phyloP scores from a whole-genome alignment of 2,329 filamentous ascomycete genomes.

The Nemania serpens region DNA sequence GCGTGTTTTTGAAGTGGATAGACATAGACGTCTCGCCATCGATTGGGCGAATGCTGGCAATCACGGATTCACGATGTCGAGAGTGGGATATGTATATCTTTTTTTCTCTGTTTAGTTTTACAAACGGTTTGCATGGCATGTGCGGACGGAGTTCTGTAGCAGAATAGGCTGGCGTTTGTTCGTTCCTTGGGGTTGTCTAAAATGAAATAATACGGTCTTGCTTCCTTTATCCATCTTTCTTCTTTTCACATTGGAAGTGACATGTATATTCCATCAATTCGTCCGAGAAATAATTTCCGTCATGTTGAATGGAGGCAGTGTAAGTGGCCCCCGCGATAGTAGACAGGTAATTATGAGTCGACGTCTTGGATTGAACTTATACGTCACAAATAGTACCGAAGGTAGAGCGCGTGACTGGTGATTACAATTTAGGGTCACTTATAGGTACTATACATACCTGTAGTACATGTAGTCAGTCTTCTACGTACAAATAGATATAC shows the following conservation, averaged over 20 bases:
- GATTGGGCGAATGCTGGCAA: not conserved
- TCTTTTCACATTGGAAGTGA: constrained; percentile 3
- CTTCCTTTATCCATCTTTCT: not conserved
- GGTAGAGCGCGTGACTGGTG: too few species aligned
- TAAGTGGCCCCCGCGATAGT: too few species aligned
- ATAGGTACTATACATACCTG: too few species aligned
- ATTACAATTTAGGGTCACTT: too few species aligned
- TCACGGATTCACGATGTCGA: not conserved
- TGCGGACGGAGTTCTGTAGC: constrained; percentile 28
- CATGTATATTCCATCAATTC: not conserved
- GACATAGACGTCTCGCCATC: not conserved
- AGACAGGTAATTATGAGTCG: too few species aligned
- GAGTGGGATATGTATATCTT: not conserved
- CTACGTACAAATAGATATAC: too few species aligned
- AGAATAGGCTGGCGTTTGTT: constrained; percentile 22
- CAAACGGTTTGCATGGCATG: constrained; percentile 21
- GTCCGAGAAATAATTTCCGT: too few species aligned
- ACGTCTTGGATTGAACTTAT: too few species aligned
- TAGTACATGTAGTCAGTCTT: too few species aligned
- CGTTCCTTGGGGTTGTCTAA: constrained; percentile 20
- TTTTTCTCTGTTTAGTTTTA: not conserved
- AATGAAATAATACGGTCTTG: constrained; percentile 8
- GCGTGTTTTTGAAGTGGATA: not conserved
- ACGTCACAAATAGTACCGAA: too few species aligned
- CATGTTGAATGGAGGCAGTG: too few species aligned